Evolutionary conservation across 1,139 yeast genomes (phyloP).

Genomic region (Tardiomyces blankii): DNA sequence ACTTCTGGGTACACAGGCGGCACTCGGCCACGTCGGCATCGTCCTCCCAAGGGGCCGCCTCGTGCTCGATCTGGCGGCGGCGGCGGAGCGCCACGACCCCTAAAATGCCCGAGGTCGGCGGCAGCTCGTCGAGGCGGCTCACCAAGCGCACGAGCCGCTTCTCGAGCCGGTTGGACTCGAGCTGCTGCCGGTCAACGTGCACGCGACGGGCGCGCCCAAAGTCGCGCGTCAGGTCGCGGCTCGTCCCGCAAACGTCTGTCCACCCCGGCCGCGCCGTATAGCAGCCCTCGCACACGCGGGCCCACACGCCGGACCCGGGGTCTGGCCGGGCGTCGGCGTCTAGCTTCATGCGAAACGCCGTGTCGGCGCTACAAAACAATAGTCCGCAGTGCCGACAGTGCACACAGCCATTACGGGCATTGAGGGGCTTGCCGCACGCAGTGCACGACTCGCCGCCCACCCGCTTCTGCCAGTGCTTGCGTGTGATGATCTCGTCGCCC

Average conservation of each 20-base stretch:
- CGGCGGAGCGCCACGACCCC: slow-evolving; percentile 8
- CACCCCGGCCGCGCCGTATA: slow-evolving; percentile 47
- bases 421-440: slow-evolving; percentile 21
- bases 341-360: slow-evolving; percentile 39
- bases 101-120: slow-evolving; percentile 2
- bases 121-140: slow-evolving; percentile 13
- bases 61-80: slow-evolving; percentile 35
- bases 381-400: slow-evolving; percentile 50
- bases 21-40: slow-evolving; percentile 46
- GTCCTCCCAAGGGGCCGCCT: slow-evolving; percentile 59
- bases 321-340: slow-evolving; percentile 37
- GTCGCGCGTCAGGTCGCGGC: slow-evolving; percentile 34
- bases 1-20: slow-evolving; percentile 48
- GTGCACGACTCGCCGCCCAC: slow-evolving; percentile 23
- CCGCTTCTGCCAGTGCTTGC: slow-evolving; percentile 57
- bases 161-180: slow-evolving; percentile 49
- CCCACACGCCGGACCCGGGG: slow-evolving; percentile 48
- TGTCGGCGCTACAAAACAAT: slow-evolving; percentile 57
- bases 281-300: slow-evolving; percentile 58
- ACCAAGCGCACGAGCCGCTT: slow-evolving; percentile 47
- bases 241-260: slow-evolving; percentile 28
- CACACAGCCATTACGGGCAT: slow-evolving; percentile 20
- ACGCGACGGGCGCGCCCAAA: slow-evolving; percentile 35
- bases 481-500: slow-evolving; percentile 13
- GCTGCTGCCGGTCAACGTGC: slow-evolving; percentile 29